A percentile compares a stretch with the other conserved stretches of the same genome.
These are phyloP conservation scores for Olyra latifolia DNA, from an alignment of 176 grass and related monocot species.

Conservation along the genomic window DNA sequence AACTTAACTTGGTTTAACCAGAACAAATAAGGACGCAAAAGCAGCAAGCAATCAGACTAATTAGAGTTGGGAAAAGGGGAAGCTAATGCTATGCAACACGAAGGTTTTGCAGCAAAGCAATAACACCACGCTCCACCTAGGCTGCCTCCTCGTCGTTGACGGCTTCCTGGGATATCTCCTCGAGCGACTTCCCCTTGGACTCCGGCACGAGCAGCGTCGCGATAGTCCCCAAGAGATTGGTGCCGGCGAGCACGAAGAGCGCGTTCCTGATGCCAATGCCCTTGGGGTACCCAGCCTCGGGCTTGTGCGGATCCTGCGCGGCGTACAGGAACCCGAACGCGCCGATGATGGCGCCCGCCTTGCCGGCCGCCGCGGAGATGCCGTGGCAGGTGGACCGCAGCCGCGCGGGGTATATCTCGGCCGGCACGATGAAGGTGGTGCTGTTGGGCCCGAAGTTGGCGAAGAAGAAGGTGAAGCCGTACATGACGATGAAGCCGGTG, in stretches of 20 bases:
- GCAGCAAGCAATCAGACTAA: neutral
- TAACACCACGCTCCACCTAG: too few species aligned
- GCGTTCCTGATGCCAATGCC: constrained; percentile 20
- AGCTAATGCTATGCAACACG: neutral
- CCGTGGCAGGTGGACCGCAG: constrained; percentile 59
- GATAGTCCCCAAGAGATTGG: constrained; percentile 40
- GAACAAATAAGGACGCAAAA: neutral
- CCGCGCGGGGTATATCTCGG: constrained; percentile 57
- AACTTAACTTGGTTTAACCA: neutral
- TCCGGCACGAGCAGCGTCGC: constrained; percentile 66
- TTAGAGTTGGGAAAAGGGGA: neutral
- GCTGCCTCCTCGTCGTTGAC: neutral
- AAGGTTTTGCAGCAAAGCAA: neutral
- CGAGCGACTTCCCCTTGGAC: constrained; percentile 61
- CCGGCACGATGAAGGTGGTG: constrained; percentile 67
- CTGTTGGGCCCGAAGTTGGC: constrained; percentile 75
- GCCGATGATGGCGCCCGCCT: constrained; percentile 51
- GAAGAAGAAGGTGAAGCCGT: constrained; percentile 74
- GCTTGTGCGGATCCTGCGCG: neutral
- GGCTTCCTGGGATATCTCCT: constrained; percentile 56
- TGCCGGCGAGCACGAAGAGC: constrained; percentile 48
- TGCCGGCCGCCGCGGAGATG: constrained; percentile 44
- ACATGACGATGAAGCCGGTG: constrained; percentile 47
- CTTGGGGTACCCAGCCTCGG: neutral
- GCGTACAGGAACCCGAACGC: constrained; percentile 55